Conservation (phyloP, 106 monocot species). For the Amphibolis antarctica region DNA sequence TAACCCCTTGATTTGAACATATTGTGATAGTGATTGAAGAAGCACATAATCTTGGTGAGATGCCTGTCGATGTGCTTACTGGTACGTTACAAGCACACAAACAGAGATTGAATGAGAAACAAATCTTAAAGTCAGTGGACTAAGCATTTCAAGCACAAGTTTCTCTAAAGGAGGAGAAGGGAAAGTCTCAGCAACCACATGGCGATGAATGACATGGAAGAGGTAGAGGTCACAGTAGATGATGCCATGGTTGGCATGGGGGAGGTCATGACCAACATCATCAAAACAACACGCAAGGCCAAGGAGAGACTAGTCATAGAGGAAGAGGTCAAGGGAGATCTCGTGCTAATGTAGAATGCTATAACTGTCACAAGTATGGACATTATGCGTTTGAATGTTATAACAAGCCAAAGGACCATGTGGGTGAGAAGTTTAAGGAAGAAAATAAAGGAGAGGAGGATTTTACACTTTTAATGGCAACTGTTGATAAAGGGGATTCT, state of each 20-base stretch:
- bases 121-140: too few species aligned
- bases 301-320: too few species aligned
- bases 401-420: background rate
- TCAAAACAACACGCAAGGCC: too few species aligned
- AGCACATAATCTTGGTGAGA: slow-evolving; percentile 4
- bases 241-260: too few species aligned
- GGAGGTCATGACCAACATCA: too few species aligned
- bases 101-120: background rate
- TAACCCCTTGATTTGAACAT: slow-evolving; percentile 6
- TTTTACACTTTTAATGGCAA: background rate
- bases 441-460: too few species aligned
- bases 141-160: too few species aligned
- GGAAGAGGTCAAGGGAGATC: background rate
- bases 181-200: background rate
- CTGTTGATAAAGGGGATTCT: background rate
- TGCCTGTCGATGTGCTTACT: slow-evolving; percentile 7
- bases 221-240: background rate
- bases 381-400: slow-evolving; percentile 1
- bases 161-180: background rate
- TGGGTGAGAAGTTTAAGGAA: background rate
- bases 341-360: background rate
- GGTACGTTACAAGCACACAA: slow-evolving; percentile 9
- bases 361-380: slow-evolving; percentile 5
- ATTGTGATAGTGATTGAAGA: slow-evolving; percentile 7
- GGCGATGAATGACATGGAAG: background rate